These are phyloP conservation scores for Paraphysoderma sedebokerense DNA, from an alignment of 371 early-diverging fungal genomes.

Conservation along the genomic window DNA sequence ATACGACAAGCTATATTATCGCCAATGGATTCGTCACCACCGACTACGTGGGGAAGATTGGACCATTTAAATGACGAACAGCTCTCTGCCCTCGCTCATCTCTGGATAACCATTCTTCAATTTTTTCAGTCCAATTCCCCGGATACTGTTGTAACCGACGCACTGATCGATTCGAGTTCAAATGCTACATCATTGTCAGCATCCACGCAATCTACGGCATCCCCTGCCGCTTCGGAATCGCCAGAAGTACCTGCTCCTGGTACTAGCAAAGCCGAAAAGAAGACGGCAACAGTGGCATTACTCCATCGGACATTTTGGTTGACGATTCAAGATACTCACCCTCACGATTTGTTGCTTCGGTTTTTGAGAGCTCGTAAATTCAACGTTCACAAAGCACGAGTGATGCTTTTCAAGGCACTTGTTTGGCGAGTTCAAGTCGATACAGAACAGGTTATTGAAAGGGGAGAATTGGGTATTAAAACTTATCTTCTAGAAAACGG, in stretches of 20 bases:
- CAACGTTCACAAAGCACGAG: slow-evolving; percentile 41
- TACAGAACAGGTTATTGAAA: slow-evolving; percentile 29
- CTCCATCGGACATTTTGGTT: too few relatives aligned
- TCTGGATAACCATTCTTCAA: slow-evolving; percentile 9
- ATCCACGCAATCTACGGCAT: too few relatives aligned
- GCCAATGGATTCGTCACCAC: too few relatives aligned
- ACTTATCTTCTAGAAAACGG: slow-evolving; percentile 19
- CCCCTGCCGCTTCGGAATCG: too few relatives aligned
- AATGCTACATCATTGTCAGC: too few relatives aligned
- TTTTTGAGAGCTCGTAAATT: slow-evolving; percentile 65
- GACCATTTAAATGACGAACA: slow-evolving; percentile 5
- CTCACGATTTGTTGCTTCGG: slow-evolving; percentile 44
- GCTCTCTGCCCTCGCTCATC: slow-evolving; percentile 6
- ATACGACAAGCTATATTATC: too few relatives aligned
- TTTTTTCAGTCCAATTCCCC: slow-evolving; percentile 3
- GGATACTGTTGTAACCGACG: too few relatives aligned
- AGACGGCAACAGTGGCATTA: too few relatives aligned
- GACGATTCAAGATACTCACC: slow-evolving; percentile 42
- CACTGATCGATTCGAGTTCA: too few relatives aligned
- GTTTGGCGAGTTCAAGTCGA: slow-evolving; percentile 42
- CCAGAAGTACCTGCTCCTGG: too few relatives aligned
- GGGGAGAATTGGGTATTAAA: slow-evolving; percentile 31
- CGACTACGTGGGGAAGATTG: too few relatives aligned
- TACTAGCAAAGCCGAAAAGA: too few relatives aligned
- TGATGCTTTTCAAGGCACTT: slow-evolving; percentile 39